phyloP scores from a whole-genome alignment of 768 basidiomycete species.

The Lanmaoa rubissima region DNA sequence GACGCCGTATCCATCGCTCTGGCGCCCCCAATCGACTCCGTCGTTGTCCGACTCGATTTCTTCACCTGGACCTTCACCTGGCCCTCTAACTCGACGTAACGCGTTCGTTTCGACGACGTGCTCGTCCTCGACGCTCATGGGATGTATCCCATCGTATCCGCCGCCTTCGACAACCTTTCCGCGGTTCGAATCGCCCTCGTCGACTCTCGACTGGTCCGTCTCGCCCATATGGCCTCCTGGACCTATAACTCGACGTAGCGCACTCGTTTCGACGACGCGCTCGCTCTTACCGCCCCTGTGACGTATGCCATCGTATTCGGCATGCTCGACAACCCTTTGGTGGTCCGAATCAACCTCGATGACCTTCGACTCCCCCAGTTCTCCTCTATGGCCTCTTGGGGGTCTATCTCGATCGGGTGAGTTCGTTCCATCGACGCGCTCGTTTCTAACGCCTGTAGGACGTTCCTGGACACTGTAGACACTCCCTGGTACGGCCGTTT shows the following conservation, averaged over 20 bases:
- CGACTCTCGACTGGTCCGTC: too few species aligned
- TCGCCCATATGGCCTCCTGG: background rate
- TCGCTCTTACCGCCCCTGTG: background rate
- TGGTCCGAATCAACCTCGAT: background rate
- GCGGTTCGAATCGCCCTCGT: too few species aligned
- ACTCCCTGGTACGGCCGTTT: background rate
- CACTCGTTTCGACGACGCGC: background rate
- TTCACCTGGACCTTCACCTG: too few species aligned
- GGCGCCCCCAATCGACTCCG: background rate
- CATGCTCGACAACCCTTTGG: background rate
- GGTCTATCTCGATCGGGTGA: background rate
- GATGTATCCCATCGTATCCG: too few species aligned
- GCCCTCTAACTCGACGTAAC: too few species aligned
- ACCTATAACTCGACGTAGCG: background rate
- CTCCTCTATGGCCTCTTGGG: background rate
- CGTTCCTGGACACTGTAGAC: background rate
- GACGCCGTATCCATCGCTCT: accelerated
- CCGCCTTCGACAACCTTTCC: too few species aligned
- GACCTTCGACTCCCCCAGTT: accelerated
- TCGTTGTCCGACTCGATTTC: accelerated
- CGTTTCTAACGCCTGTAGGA: background rate
- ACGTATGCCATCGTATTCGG: too few species aligned
- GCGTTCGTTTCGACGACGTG: too few species aligned
- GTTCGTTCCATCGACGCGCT: background rate
- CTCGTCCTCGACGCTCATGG: too few species aligned